Percentiles rank a stretch among this genome's conserved stretches.
phyloP scores from a whole-genome alignment of 225 moss, liverwort and hornwort genomes.

The Sphagnum tenellum region DNA sequence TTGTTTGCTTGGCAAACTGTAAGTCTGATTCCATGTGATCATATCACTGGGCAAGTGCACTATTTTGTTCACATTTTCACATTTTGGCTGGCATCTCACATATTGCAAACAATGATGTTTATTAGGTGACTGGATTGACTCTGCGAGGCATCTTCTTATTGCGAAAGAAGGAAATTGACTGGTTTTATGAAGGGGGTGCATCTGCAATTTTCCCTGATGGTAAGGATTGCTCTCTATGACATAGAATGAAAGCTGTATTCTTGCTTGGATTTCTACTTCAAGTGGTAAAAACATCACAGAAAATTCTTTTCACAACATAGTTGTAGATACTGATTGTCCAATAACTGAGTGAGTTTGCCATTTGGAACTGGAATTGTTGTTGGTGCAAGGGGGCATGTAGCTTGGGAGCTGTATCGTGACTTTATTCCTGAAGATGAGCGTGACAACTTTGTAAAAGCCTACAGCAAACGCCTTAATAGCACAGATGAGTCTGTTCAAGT shows the following conservation, averaged over 20 bases:
- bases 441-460: conserved; percentile 66
- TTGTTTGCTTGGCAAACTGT: no score
- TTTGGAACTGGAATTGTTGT: background rate
- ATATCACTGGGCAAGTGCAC: no score
- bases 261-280: no score
- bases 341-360: background rate
- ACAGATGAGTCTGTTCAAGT: conserved; percentile 47
- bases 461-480: conserved; percentile 80
- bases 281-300: no score
- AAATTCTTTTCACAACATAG: no score
- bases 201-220: conserved; percentile 86
- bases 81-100: no score
- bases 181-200: conserved; percentile 84
- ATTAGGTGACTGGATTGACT: conserved; percentile 59
- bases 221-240: conserved; percentile 20
- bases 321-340: no score
- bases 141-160: conserved; percentile 86
- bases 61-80: no score
- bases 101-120: no score
- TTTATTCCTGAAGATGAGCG: conserved; percentile 61
- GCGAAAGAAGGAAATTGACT: conserved; percentile 88
- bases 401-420: conserved; percentile 70
- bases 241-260: background rate
- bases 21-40: no score
- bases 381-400: conserved; percentile 36